Evolutionary conservation across 495 filamentous ascomycete species (phyloP).

Genomic region (Aspergillus saccharolyticus): DNA sequence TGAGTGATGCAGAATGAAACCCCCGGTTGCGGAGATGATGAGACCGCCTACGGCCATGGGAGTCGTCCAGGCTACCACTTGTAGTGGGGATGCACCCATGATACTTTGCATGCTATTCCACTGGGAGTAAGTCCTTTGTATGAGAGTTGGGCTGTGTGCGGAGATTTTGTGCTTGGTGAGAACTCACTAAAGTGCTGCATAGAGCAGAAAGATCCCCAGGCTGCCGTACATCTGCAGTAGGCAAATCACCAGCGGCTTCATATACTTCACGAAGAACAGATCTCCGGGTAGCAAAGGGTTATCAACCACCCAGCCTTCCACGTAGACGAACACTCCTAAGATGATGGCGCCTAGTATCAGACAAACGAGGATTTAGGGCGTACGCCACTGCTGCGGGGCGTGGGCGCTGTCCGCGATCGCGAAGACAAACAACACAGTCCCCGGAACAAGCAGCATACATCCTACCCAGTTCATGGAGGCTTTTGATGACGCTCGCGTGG

Average conservation of each 20-base stretch:
- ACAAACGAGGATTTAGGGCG: conserved; percentile 63
- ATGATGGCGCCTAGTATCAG: conserved; percentile 55
- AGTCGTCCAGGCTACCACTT: conserved; percentile 71
- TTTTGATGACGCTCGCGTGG: conserved; percentile 39
- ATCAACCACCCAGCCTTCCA: conserved; percentile 70
- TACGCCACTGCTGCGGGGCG: conserved; percentile 64
- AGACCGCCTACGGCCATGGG: conserved; percentile 74
- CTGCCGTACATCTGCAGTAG: conserved; percentile 57
- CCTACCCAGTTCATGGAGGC: conserved; percentile 73
- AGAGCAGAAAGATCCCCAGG: conserved; percentile 73
- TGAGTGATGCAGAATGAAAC: conserved; percentile 72
- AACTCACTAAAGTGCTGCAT: conserved; percentile 72
- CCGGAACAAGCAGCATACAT: conserved; percentile 55
- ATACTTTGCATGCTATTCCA: conserved; percentile 56
- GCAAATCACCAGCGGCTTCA: conserved; percentile 53
- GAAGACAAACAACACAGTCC: conserved; percentile 67
- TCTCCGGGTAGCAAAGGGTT: conserved; percentile 71
- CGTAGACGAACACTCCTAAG: conserved; percentile 49
- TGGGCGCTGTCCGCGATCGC: conserved; percentile 72
- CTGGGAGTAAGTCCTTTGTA: too few species aligned
- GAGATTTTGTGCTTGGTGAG: not conserved
- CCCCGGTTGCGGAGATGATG: conserved; percentile 64
- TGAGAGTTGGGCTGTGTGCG: too few species aligned
- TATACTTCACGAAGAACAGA: conserved; percentile 57
- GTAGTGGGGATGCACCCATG: conserved; percentile 60